Conservation (phyloP, 2,329 filamentous ascomycete species). For the Ophiostoma novo-ulmi region DNA sequence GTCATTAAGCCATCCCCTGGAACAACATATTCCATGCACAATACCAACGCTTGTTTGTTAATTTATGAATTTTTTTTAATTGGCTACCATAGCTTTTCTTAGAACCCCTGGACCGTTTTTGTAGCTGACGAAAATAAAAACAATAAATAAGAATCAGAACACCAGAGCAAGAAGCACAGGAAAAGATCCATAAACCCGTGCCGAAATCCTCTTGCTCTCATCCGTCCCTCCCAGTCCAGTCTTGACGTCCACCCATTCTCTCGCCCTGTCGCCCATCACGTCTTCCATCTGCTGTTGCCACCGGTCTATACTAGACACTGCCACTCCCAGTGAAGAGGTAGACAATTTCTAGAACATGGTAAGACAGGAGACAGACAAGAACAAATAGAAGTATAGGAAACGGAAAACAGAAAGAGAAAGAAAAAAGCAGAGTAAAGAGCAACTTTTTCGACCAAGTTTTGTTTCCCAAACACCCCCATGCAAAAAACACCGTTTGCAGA, state of each 20-base stretch:
- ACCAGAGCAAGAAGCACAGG: constrained; percentile 21
- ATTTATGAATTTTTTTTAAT: constrained; percentile 22
- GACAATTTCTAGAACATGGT: not conserved
- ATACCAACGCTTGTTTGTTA: not conserved
- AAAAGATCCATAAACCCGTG: constrained; percentile 17
- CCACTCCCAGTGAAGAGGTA: constrained; percentile 6
- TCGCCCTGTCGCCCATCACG: not conserved
- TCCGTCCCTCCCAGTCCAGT: constrained; percentile 13
- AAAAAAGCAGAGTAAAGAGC: constrained; percentile 12
- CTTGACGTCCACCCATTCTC: not conserved
- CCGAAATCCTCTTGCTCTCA: constrained; percentile 17
- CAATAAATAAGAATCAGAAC: constrained; percentile 19
- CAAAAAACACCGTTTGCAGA: not conserved
- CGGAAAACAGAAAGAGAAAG: not conserved
- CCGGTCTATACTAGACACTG: not conserved
- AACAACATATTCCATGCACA: not conserved
- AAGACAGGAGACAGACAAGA: not conserved
- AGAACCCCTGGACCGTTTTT: constrained; percentile 22
- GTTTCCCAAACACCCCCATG: constrained; percentile 6
- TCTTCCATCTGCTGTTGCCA: constrained; percentile 1
- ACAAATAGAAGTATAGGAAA: not conserved
- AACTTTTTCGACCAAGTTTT: constrained; percentile 17
- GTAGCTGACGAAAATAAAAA: constrained; percentile 17
- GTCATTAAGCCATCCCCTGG: not conserved
- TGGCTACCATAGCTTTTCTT: constrained; percentile 22